Base-by-base conservation (phyloP, 495 filamentous ascomycete genomes). In the Friedmanniomyces simplex region DNA sequence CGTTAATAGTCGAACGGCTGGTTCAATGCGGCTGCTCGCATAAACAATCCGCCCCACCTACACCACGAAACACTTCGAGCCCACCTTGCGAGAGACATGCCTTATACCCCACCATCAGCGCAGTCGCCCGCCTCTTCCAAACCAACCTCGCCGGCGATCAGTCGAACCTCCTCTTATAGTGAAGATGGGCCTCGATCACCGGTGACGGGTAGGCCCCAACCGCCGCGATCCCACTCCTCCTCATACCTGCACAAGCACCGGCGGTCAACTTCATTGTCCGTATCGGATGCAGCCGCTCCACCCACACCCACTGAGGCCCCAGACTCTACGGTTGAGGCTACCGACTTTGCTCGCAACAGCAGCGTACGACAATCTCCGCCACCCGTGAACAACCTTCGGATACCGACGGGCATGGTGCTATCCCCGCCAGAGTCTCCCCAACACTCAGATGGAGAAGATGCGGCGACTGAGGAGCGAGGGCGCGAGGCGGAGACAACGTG, bases 41-140 rank as follows among this genome's bases (percentile, higher is more conserved):
- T 63, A 52, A 59, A 43, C 30, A 50, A 42, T 3, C 3, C 2
- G 2, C 26, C 48, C 49, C 39, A 49, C 26, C 26, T 36, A 39
- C 50, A 55, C 53, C 49, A 60, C 53, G 4, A 20, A 14, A 10
- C 51, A 39, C 46, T 8, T 28, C 32, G 28, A 49, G 45, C n/a
- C 43, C 32, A 25, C 34, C 45, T 28, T 22, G 10, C 24, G 47
- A 32, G 36, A 61, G 68, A 75, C 73, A 96, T 96, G 90, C 90
- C 90, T 76, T 96, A 96, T 79, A 95, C 90, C 71, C 89, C 90
- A 61, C 90, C 90, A 51, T 79, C 82, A 66, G 84, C 85, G 76
- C 76, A 79, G 74, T 90, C 88, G 66, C 89, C 88, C 75, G 79
- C 82, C 66, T 80, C 85, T 59, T 85, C 86, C 50, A 76, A 76